Base-by-base conservation (phyloP, 2,329 filamentous ascomycete genomes). In the Fusarium sp. region DNA sequence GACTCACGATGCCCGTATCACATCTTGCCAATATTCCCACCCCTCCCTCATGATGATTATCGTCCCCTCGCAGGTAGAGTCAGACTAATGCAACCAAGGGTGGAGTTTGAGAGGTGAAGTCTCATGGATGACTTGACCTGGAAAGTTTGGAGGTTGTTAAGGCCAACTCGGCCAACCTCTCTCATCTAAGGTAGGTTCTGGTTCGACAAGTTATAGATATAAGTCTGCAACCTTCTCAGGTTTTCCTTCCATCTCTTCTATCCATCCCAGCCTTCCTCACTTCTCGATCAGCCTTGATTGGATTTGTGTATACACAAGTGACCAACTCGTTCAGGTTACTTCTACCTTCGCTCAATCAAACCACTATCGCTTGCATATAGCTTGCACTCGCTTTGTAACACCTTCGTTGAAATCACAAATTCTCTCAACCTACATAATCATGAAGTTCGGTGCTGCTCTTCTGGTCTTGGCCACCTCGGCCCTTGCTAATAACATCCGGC, bases 251-350 rank as follows among this genome's bases (percentile, higher is more conserved):
- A 70, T 41, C 61, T 73, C 66, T 61, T 72, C 58, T 66, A 70
- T 58, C 48, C 64, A 67, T 48, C 53, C 55, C 65, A 74, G 35
- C 35, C 72, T 70, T 57, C 74, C 61, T 70, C 62, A 60, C 59
- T 48, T 57, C 41, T 50, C 48, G 48, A 61, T 55, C 68, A 70
- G 39, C 35, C 61, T 47, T 44, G 64, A 67, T 51, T 58, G 62
- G 61, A 61, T 56, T 56, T 53, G 61, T 68, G 53, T 65, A 39
- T 55, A 56, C 55, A 65, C 53, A 66, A 78, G 77, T 78, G 72
- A 71, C 77, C 74, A 71, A 72, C 66, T 78, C 77, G 77, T 78
- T 78, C 75, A 78, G 75, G 77, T 78, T 78, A 78, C 77, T 78
- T 76, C 71, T 70, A 65, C 77, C 56, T 54, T 78, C 77, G 75